These are phyloP conservation scores for Coemansia sp. DNA, from an alignment of 192 early-diverging fungal genomes.

Conservation along the genomic window DNA sequence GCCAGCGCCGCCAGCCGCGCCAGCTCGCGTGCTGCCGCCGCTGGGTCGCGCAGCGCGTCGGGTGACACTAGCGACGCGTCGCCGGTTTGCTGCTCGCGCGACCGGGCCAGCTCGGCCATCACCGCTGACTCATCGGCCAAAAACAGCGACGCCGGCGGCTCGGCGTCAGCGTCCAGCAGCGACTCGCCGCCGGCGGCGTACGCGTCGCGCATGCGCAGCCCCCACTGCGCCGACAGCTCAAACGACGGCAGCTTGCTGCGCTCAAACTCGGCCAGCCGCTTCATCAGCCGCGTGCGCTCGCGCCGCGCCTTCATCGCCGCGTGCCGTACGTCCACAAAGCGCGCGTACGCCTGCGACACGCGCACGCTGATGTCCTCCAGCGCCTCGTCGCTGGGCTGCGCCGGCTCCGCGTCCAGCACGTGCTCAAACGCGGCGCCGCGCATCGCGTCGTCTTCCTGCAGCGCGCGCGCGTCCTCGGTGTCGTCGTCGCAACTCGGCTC, in stretches of 20 bases:
- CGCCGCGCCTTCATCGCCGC: conserved; percentile 19
- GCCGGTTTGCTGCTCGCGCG: background rate
- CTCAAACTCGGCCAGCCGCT: conserved; percentile 36
- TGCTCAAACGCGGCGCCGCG: conserved; percentile 36
- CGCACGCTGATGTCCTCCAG: conserved; percentile 31
- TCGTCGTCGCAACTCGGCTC: conserved; percentile 18
- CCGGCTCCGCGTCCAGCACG: conserved; percentile 12
- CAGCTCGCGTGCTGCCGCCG: conserved; percentile 12
- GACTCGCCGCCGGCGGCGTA: conserved; percentile 15
- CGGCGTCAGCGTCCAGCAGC: conserved; percentile 12
- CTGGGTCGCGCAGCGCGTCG: conserved; percentile 9
- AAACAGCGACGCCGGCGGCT: conserved; percentile 33
- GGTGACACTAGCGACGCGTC: background rate
- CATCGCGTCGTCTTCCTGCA: conserved; percentile 42
- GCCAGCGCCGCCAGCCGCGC: conserved; percentile 15
- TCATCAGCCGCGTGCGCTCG: conserved; percentile 34
- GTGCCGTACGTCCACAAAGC: conserved; percentile 28
- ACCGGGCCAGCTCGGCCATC: conserved; percentile 14
- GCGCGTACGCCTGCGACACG: conserved; percentile 23
- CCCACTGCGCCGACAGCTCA: conserved; percentile 37
- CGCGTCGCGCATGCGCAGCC: conserved; percentile 29
- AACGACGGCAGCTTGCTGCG: conserved; percentile 40
- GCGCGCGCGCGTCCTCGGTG: conserved; percentile 18
- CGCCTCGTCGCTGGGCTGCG: conserved; percentile 16
- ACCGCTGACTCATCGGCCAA: conserved; percentile 28